Base-by-base conservation (phyloP, 139 green algal genomes). In the Picochlorum sp. region DNA sequence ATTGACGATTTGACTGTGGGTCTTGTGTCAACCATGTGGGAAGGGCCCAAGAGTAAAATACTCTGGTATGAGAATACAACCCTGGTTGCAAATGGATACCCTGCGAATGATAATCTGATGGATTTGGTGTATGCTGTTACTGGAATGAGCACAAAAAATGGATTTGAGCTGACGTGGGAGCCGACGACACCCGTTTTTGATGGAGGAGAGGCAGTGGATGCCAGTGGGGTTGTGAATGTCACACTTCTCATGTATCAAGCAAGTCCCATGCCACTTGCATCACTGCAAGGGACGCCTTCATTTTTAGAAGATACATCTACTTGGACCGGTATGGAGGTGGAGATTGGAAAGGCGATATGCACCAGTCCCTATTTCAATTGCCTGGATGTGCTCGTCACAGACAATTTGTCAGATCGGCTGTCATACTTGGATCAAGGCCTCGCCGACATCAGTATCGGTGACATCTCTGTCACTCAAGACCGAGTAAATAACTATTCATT, bases 331-430 rank as follows among this genome's bases (percentile, higher is more conserved):
- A 59, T 59, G n/a, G 51, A 59, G 10, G 51, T 59, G 51, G 51
- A 59, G 10, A 59, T 59, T 59, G 51, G 51, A 20, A 59, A 59
- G 20, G 51, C 51, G 7, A 59, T 59, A 34, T 59, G 51, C 51
- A 32, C 18, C 51, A 59, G 51, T 37, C 51, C 51, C 51, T 59
- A 59, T 21, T 59, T 59, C 21, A 59, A 59, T 37, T 59, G 51
- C 10, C 13, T 37, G 15, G 20, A 59, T 59, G 51, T 59, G 7
- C 21, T 59, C 2, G n/a, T 59, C 20, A 59, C 51, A 4, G 21
- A 30, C 23, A 59, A 59, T 59, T 16, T 59, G 7, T 34, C 51
- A 8, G 51, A 59, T 34, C 51, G 51, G 6, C n/a, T 59, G 13
- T 59, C 51, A 15, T 59, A 59, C 10, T 32, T 59, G 13, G 51